Evolutionary conservation across 768 basidiomycete genomes (phyloP).

Genomic region (Leucosporidium yakuticum): DNA sequence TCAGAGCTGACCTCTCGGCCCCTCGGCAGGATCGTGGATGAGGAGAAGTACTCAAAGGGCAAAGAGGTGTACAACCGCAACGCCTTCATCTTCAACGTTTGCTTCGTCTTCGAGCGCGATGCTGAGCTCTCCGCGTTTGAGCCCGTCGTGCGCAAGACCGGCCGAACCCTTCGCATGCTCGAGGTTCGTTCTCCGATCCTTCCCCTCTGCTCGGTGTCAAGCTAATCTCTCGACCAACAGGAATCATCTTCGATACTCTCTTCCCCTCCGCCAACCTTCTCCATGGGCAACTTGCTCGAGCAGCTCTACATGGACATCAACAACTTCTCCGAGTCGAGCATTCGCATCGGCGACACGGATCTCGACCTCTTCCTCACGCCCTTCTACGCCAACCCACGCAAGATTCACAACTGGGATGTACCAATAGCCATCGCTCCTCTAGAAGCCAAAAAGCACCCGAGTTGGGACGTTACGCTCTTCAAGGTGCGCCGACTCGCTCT

Average conservation of each 20-base stretch:
- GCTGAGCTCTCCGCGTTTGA: constrained; percentile 94
- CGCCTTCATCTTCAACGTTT: constrained; percentile 88
- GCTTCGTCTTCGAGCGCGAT: constrained; percentile 82
- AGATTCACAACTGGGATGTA: constrained; percentile 90
- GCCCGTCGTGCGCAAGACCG: constrained; percentile 88
- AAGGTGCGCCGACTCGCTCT: constrained; percentile 52
- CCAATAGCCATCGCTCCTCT: constrained; percentile 84
- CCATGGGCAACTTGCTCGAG: constrained; percentile 60
- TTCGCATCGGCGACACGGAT: constrained; percentile 79
- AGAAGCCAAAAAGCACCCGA: constrained; percentile 69
- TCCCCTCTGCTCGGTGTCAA: not conserved
- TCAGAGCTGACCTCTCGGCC: not conserved
- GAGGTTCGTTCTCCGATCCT: constrained; percentile 57
- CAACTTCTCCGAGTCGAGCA: constrained; percentile 93
- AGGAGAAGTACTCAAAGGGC: constrained; percentile 39
- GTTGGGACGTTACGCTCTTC: constrained; percentile 92
- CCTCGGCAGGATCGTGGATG: constrained; percentile 28
- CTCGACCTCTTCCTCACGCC: constrained; percentile 95
- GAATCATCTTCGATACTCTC: constrained; percentile 79
- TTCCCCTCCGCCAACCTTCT: constrained; percentile 61
- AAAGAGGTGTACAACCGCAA: constrained; percentile 51
- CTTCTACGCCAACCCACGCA: constrained; percentile 87
- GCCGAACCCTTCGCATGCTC: constrained; percentile 75
- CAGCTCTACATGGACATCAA: constrained; percentile 96
- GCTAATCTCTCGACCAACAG: constrained; percentile 50